Conservation (phyloP, 1,284 basidiomycete genomes). For the Malassezia japonica region DNA sequence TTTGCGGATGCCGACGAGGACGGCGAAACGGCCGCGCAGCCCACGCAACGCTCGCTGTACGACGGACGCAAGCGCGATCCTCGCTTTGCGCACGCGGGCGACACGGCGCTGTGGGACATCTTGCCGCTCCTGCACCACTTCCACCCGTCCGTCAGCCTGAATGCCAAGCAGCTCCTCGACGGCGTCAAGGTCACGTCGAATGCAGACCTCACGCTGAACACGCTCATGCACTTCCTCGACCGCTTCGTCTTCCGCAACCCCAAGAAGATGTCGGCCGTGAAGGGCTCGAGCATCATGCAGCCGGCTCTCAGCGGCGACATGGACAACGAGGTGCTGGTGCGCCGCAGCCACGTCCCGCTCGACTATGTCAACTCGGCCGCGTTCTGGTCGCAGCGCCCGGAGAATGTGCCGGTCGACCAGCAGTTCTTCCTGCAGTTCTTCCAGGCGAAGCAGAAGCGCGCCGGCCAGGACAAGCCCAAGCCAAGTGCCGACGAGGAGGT, state of each 20-base stretch:
- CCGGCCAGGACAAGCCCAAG: conserved; percentile 12
- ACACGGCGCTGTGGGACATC: conserved; percentile 51
- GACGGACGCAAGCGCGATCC: conserved; percentile 69
- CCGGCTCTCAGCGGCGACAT: conserved; percentile 54
- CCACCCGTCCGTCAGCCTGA: conserved; percentile 81
- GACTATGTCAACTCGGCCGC: conserved; percentile 64
- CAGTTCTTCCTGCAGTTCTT: conserved; percentile 47
- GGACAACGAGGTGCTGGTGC: conserved; percentile 52
- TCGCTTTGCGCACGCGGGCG: conserved; percentile 70
- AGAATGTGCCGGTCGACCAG: conserved; percentile 73
- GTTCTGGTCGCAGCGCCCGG: conserved; percentile 65
- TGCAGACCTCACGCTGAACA: conserved; percentile 82
- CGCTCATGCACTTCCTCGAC: conserved; percentile 82
- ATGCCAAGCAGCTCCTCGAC: conserved; percentile 75
- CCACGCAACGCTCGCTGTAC: conserved; percentile 22
- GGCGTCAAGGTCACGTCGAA: conserved; percentile 62
- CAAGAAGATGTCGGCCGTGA: conserved; percentile 70
- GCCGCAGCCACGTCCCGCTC: conserved; percentile 54
- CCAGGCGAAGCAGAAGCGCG: conserved; percentile 39
- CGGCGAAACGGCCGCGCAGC: conserved; percentile 16
- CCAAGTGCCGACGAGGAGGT: conserved; percentile 45
- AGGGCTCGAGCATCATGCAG: conserved; percentile 74
- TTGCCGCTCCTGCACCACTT: conserved; percentile 65
- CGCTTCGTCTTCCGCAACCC: conserved; percentile 88
- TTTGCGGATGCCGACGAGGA: conserved; percentile 51